These are phyloP conservation scores for Penicillium sp. DNA, from an alignment of 2,329 filamentous ascomycete genomes.

Conservation along the genomic window DNA sequence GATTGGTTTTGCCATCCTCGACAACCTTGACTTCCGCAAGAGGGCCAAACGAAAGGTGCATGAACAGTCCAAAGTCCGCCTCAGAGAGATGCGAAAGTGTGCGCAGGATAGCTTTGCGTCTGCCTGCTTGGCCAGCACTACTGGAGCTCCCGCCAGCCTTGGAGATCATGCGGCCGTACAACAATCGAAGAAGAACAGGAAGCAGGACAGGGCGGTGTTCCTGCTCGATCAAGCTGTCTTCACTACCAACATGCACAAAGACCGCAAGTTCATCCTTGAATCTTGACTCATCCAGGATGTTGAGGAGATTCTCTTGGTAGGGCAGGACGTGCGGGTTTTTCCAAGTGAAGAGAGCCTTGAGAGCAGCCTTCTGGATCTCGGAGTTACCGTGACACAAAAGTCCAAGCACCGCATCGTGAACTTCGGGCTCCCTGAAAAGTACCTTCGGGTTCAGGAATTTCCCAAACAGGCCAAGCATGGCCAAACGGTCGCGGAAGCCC, in stretches of 20 bases:
- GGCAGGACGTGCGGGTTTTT: conserved; percentile 69
- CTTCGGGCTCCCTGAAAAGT: conserved; percentile 69
- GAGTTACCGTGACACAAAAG: conserved; percentile 82
- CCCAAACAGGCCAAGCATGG: conserved; percentile 72
- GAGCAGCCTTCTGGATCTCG: conserved; percentile 77
- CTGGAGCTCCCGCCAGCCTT: conserved; percentile 72
- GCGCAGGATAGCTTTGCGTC: conserved; percentile 66
- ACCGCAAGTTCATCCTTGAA: conserved; percentile 93
- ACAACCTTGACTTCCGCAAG: conserved; percentile 59
- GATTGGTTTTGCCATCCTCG: conserved; percentile 46
- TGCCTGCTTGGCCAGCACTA: conserved; percentile 73
- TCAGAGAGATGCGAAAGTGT: conserved; percentile 72
- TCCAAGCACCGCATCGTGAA: conserved; percentile 67
- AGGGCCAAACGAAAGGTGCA: conserved; percentile 72
- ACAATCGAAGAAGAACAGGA: conserved; percentile 76
- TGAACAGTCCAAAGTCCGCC: conserved; percentile 70
- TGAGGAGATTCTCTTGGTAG: conserved; percentile 80
- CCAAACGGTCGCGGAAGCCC: conserved; percentile 68
- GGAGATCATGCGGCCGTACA: conserved; percentile 85
- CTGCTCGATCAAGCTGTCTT: conserved; percentile 62
- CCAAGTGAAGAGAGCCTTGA: conserved; percentile 85
- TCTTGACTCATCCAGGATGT: conserved; percentile 80
- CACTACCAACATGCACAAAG: conserved; percentile 67
- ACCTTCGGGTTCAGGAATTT: conserved; percentile 83
- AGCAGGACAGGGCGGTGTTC: conserved; percentile 70